Conservation (phyloP, 1,284 basidiomycete genomes). For the Melanopsichium pennsylvanicum region DNA sequence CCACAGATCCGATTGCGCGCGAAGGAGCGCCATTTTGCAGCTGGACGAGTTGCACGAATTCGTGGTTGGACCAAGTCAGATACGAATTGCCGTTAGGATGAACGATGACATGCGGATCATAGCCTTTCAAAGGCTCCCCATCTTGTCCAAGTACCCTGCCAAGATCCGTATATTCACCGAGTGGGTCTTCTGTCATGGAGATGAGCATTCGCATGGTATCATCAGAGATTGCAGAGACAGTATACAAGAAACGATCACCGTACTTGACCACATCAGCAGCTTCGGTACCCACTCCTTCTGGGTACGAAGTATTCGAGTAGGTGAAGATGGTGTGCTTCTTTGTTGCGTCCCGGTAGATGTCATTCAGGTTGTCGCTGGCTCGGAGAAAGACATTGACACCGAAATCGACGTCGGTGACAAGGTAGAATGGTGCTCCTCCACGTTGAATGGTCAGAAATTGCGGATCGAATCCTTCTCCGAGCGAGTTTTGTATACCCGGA, state of each 20-base stretch:
- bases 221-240: conserved; percentile 31
- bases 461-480: conserved; percentile 37
- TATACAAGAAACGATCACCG: conserved; percentile 24
- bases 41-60: conserved; percentile 35
- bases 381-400: conserved; percentile 26
- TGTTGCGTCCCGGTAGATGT: conserved; percentile 29
- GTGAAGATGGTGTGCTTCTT: conserved; percentile 26
- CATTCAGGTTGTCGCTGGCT: conserved; percentile 33
- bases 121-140: conserved; percentile 21
- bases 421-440: conserved; percentile 23
- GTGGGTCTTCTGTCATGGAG: conserved; percentile 17
- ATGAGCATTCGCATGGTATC: conserved; percentile 32
- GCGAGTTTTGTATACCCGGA: conserved; percentile 29
- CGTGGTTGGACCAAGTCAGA: conserved; percentile 40
- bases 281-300: conserved; percentile 37
- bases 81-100: conserved; percentile 43
- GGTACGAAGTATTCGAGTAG: conserved; percentile 22
- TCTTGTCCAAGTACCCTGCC: conserved; percentile 22
- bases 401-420: conserved; percentile 39
- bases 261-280: conserved; percentile 30
- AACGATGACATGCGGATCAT: conserved; percentile 37
- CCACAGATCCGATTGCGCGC: conserved; percentile 11
- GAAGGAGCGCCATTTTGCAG: conserved; percentile 24
- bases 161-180: conserved; percentile 25
- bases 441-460: conserved; percentile 31